phyloP scores from a whole-genome alignment of 345 rosid genomes.

The Noccaea caerulescens region DNA sequence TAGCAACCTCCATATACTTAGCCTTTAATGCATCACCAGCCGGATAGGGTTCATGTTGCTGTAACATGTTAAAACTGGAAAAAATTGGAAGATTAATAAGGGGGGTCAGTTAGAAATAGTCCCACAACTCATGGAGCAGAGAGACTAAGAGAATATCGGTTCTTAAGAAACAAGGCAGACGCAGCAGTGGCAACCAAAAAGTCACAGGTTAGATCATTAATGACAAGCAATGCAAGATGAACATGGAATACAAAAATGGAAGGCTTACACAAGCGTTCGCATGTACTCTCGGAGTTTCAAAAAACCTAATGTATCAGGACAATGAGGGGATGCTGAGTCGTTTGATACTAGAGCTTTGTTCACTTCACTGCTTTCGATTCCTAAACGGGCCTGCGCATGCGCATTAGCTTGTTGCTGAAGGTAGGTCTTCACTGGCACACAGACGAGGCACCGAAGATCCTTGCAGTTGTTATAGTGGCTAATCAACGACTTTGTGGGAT shows the following conservation, averaged over 20 bases:
- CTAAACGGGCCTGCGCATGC: conserved; percentile 51
- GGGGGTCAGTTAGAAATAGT: conserved; percentile 22
- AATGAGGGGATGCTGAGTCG: conserved; percentile 50
- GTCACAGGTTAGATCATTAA: background rate
- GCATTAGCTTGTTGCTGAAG: conserved; percentile 56
- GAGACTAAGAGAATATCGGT: conserved; percentile 7
- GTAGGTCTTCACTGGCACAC: conserved; percentile 74
- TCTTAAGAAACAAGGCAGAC: conserved; percentile 20
- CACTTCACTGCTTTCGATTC: conserved; percentile 47
- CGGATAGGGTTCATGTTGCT: conserved; percentile 48
- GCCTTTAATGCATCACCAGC: conserved; percentile 52
- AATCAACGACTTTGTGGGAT: conserved; percentile 66
- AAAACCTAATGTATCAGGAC: conserved; percentile 56
- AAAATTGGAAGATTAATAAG: conserved; percentile 21
- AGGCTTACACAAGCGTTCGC: conserved; percentile 64
- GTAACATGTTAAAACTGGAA: conserved; percentile 56
- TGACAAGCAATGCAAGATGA: conserved; percentile 11
- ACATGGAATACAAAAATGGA: conserved; percentile 1
- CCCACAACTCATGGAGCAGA: conserved; percentile 3
- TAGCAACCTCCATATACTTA: conserved; percentile 63
- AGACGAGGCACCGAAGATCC: conserved; percentile 79
- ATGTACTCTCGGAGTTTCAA: conserved; percentile 61
- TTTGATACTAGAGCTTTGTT: conserved; percentile 51
- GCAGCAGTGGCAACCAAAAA: background rate
- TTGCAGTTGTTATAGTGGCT: conserved; percentile 68